Base-by-base conservation (phyloP, 2,329 filamentous ascomycete genomes). In the Pseudogymnoascus sp. region DNA sequence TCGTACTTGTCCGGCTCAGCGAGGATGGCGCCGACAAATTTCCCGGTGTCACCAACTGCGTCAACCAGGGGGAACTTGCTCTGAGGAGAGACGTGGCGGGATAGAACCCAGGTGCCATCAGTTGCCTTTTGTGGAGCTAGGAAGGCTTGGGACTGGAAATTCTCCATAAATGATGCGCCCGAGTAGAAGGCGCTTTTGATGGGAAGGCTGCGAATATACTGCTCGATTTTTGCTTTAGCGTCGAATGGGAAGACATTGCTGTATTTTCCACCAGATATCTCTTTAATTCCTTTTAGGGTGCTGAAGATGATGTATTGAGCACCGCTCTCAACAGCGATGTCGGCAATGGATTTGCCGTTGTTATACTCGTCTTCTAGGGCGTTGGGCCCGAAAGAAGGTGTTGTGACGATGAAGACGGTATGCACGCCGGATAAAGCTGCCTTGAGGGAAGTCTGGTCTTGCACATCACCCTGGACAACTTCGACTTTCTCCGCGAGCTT, bases 341-440 rank as follows among this genome's bases (percentile, higher is more conserved):
- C 76, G 24, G 74, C 76, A 8, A 80, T 70, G 64, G 76, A 74
- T 67, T 78, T 82, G 71, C 76, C 77, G 10, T 14, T 21, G 21
- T 50, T 50, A 75, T 73, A 80, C 72, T 70, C 74, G 67, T 69
- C 65, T 66, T 77, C 71, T 29, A 53, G 16, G 47, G 47, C 47
- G 47, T 53, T 53, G 14, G 24, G 47, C 4, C 80, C 70, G 72
- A 78, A 73, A 67, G 75, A 62, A 35, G 79, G 71, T 65, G 71
- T 76, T 19, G 80, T 82, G 63, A 83, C 76, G 10, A 74, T 68
- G 70, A 82, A 83, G 29, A 82, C 76, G 1, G 79, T 79, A 65
- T 82, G 76, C 1, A 76, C 77, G 26, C 77, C 77, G 0, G 69
- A 66, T 26, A 83, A 68, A 1, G 80, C 80, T 13, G 66, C 33